Evolutionary conservation across 2,329 filamentous ascomycete species (phyloP), one percentile per base, ranked within the genome.

Genomic region (Pseudogymnoascus sp.): DNA sequence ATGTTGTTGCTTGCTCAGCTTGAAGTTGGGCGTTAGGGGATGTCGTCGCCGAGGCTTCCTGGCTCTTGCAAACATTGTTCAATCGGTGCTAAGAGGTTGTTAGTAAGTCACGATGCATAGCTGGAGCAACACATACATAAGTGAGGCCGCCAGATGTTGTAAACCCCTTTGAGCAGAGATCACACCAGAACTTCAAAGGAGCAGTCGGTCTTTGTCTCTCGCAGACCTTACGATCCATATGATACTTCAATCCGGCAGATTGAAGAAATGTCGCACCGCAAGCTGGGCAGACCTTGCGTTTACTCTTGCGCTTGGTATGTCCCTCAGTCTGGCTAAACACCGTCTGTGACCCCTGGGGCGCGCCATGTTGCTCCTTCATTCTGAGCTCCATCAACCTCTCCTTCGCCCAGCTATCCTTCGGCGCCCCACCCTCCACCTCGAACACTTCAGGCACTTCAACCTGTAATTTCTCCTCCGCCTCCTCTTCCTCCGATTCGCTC

Each of bases 191-290:
- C 50, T 31, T 59, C 26, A 59, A 28, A 11, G 50, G 50, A 17
- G 26, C 50, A 17, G 31, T 59, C 8, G 50, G 50, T 4, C n/a
- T 59, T 28, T 35, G 50, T 59, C 31, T 59, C 50, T 59, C 31
- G 21, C 50, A 59, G 50, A 59, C 50, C 50, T 59, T 35, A 28
- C 50, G 26, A 17, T 59, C 50, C 26, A 59, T 59, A 59, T 59
- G 50, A 59, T 59, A 59, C 26, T 35, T 28, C 50, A 59, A 59
- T 9, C 50, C 50, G 1, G 50, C 50, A 2, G 50, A 28, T 21
- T 59, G 50, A 2, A 31, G 26, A 28, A 59, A 59, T 2, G 50
- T 59, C 26, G 50, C 50, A 6, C 50, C 50, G 17, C 50, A 59
- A 31, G 50, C 26, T 1, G 50, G 50, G 50, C 50, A 59, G 3